Conservation (phyloP, 1,284 basidiomycete species). For the Golubevia pallescens region DNA sequence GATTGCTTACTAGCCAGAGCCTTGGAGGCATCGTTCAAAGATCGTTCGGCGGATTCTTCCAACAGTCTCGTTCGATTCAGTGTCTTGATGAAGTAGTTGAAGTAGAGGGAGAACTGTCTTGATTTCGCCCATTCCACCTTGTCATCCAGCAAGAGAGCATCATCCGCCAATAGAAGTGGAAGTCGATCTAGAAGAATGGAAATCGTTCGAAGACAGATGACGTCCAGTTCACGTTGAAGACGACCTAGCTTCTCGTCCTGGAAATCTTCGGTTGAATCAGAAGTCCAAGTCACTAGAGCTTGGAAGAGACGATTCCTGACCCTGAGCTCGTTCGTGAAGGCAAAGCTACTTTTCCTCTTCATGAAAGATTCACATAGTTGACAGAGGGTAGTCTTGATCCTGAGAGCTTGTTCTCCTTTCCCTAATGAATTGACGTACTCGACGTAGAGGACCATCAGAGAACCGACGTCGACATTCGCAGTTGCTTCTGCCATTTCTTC, state of each 20-base stretch:
- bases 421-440: slow-evolving; percentile 54
- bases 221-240: slow-evolving; percentile 50
- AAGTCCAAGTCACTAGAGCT: slow-evolving; percentile 52
- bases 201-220: slow-evolving; percentile 47
- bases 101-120: slow-evolving; percentile 49
- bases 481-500: slow-evolving; percentile 22
- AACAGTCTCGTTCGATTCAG: slow-evolving; percentile 40
- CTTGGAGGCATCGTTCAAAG: not conserved
- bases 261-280: slow-evolving; percentile 37
- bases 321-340: slow-evolving; percentile 46
- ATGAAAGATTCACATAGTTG: slow-evolving; percentile 52
- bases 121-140: slow-evolving; percentile 57
- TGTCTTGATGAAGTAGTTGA: slow-evolving; percentile 56
- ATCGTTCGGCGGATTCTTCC: slow-evolving; percentile 19
- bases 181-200: slow-evolving; percentile 50
- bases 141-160: slow-evolving; percentile 51
- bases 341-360: slow-evolving; percentile 42
- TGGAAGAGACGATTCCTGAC: slow-evolving; percentile 56
- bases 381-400: slow-evolving; percentile 54
- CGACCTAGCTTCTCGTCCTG: slow-evolving; percentile 32
- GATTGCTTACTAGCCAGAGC: slow-evolving; percentile 5
- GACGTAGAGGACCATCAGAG: slow-evolving; percentile 53
- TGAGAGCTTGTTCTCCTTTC: slow-evolving; percentile 40
- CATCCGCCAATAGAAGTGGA: slow-evolving; percentile 49
- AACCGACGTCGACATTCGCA: slow-evolving; percentile 45